Conservation (phyloP, 2,329 filamentous ascomycete species). For the Arthrobotrys sphaeroides region DNA sequence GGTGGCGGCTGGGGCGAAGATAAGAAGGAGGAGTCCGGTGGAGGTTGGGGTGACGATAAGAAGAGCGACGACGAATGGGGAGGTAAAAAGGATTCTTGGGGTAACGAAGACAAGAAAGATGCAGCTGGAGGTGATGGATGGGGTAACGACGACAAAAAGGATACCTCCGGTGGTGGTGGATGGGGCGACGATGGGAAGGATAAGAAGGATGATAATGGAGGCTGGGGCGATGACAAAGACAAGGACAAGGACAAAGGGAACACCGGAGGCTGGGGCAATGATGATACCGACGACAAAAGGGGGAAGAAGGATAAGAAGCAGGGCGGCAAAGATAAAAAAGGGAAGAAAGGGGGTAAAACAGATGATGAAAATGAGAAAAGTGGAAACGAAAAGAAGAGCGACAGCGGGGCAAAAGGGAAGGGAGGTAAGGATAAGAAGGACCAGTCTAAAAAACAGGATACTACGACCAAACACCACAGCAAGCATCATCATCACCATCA, state of each 20-base stretch:
- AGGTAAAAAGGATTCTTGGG: slow-evolving; percentile 2
- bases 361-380: slow-evolving; percentile 23
- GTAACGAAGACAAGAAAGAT: background rate
- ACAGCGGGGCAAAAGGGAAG: slow-evolving; percentile 1
- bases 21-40: background rate
- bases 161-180: background rate
- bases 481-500: slow-evolving; percentile 44
- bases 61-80: slow-evolving; percentile 15
- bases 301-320: slow-evolving; percentile 12
- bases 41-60: background rate
- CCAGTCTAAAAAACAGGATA: slow-evolving; percentile 14
- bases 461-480: slow-evolving; percentile 8
- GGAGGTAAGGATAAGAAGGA: slow-evolving; percentile 17
- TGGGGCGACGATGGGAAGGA: slow-evolving; percentile 13
- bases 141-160: background rate
- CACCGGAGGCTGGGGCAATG: slow-evolving; percentile 1
- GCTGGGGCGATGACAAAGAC: background rate
- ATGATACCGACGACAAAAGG: slow-evolving; percentile 6
- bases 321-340: slow-evolving; percentile 19
- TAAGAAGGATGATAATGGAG: background rate
- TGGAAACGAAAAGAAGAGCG: slow-evolving; percentile 19
- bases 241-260: background rate
- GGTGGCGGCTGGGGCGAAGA: background rate
- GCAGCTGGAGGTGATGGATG: background rate
- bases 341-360: slow-evolving; percentile 26